Base-by-base conservation (phyloP, 257 asterid genomes). In the Capsicum chinense region DNA sequence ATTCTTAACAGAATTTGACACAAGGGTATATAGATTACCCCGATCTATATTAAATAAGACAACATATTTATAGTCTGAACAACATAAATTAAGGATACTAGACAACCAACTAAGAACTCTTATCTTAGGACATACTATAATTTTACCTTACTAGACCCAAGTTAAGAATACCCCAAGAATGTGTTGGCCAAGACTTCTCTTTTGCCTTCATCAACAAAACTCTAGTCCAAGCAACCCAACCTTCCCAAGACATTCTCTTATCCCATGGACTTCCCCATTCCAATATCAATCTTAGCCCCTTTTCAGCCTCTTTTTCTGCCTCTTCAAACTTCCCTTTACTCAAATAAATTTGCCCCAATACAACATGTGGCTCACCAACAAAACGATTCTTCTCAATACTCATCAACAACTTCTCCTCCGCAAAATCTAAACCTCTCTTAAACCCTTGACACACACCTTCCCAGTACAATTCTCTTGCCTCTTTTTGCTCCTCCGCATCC, bases 191-290 rank as follows among this genome's bases (percentile, higher is more conserved):
- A 4, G 94, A 83, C 48, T 62, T 92, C 2, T 93, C 93, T 58
- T 86, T 88, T 0, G 98, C 93, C 87, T 94, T 91, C 90, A 84
- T 87, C 7, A 91, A 62, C 88, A 95, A 35, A 54, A 95, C 97
- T 80, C 99, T 89, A 0, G 88, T 84, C 99, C 98, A 95, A 35
- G 98, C 95, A 68, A 95, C 82, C 98, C 99, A 95, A 1, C 96
- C 98, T 83, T 92, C 92, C 97, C 98, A 95, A 21, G 97, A 84
- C 92, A 92, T 94, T 85, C 98, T 93, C 93, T 95, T 95, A 63
- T 95, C 99, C 98, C 99, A 94, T 54, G 99, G 92, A 62, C 95
- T 91, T 19, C 97, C 99, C 99, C 98, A 94, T 62, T 93, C 97
- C 91, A 95, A 26, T 62, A 95, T 50, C 87, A 92, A 42, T 35